Conservation (phyloP, 2,329 filamentous ascomycete species). For the Aspergillus amoenus region DNA sequence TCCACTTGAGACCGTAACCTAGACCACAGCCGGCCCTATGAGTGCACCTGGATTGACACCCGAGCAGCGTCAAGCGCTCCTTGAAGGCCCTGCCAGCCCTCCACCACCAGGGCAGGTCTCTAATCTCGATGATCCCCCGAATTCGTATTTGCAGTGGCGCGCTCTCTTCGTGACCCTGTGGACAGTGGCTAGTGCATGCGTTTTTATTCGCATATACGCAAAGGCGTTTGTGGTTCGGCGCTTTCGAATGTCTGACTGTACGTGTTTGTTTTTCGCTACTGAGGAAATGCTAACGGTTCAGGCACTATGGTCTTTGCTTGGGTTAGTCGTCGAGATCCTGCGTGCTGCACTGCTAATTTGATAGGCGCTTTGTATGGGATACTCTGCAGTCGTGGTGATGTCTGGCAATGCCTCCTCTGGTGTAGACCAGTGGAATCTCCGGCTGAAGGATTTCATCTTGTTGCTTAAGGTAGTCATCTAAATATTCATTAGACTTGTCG, state of each 20-base stretch:
- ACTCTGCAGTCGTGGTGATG: neutral
- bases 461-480: neutral
- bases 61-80: neutral
- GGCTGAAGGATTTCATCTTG: neutral
- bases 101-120: constrained; percentile 4
- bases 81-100: neutral
- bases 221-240: constrained; percentile 2
- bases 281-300: neutral
- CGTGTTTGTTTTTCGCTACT: neutral
- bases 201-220: constrained; percentile 4
- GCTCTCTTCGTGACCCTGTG: neutral
- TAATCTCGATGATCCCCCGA: constrained; percentile 1
- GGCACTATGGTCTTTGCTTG: constrained; percentile 2
- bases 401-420: neutral
- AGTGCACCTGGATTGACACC: neutral
- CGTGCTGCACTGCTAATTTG: neutral
- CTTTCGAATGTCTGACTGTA: constrained; percentile 5
- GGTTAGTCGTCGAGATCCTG: neutral
- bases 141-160: neutral
- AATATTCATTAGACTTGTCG: neutral
- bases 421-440: neutral
- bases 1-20: too few relatives aligned
- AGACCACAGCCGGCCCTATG: neutral
- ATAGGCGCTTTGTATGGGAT: constrained; percentile 4
- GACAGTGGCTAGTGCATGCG: neutral